Evolutionary conservation across 1,284 basidiomycete genomes (phyloP).

Genomic region (Phaffia rhodozyma): DNA sequence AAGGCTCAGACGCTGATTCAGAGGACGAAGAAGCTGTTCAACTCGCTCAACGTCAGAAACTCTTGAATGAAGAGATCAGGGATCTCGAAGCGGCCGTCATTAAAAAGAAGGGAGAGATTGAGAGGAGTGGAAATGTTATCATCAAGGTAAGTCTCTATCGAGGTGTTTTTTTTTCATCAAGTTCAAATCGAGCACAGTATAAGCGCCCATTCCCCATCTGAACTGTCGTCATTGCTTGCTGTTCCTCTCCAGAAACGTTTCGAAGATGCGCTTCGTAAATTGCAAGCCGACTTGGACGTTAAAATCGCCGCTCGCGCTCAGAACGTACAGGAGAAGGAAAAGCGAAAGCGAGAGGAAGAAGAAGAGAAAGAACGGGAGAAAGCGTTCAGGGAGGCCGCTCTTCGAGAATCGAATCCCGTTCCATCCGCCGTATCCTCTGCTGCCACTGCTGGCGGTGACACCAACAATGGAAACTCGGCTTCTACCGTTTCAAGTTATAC

Average conservation of each 20-base stretch:
- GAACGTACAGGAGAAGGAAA: constrained; percentile 17
- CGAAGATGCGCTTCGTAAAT: constrained; percentile 78
- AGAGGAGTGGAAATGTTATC: constrained; percentile 75
- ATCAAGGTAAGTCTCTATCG: constrained; percentile 49
- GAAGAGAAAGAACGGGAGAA: constrained; percentile 15
- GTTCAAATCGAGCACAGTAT: not conserved
- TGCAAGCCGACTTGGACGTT: constrained; percentile 72
- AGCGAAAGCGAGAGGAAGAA: constrained; percentile 16
- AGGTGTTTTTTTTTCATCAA: not conserved
- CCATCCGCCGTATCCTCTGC: no score
- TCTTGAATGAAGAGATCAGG: constrained; percentile 77
- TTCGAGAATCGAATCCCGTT: no score
- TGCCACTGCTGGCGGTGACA: no score
- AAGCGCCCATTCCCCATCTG: not conserved
- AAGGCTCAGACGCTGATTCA: constrained; percentile 11
- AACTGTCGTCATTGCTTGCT: constrained; percentile 20
- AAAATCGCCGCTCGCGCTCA: constrained; percentile 40
- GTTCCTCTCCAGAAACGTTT: constrained; percentile 60
- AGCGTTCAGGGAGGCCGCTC: constrained; percentile 5
- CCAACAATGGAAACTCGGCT: no score
- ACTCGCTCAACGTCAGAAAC: constrained; percentile 53
- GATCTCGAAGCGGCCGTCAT: constrained; percentile 77
- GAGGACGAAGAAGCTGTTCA: constrained; percentile 22
- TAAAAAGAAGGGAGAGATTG: constrained; percentile 72
- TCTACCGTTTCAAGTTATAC: no score